Evolutionary conservation across 148 eudicot genomes (phyloP).

Genomic region (Mesembryanthemum crystallinum): DNA sequence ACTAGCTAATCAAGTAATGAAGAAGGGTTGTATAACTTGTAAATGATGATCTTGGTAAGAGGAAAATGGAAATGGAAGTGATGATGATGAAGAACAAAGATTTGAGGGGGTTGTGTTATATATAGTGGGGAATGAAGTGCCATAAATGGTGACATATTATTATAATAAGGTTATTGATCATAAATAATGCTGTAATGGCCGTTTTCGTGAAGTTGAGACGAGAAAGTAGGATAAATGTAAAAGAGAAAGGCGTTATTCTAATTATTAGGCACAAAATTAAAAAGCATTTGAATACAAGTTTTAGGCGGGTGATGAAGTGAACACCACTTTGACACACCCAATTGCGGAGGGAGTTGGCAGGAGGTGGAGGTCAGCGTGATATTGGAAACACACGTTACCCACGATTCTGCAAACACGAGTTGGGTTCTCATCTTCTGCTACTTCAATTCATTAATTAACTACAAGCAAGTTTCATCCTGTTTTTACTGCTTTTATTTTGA

Average conservation of each 20-base stretch:
- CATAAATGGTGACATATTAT: neutral
- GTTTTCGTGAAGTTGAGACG: neutral
- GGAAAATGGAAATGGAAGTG: too few relatives aligned
- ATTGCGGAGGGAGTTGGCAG: neutral
- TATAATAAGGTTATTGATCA: neutral
- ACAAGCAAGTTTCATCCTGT: neutral
- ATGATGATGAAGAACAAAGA: neutral
- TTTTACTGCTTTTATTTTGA: too few relatives aligned
- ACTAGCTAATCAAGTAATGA: neutral
- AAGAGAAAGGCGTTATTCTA: too few relatives aligned
- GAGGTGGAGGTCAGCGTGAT: conserved; percentile 30
- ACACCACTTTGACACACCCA: neutral
- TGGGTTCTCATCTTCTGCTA: neutral
- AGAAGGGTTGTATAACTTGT: neutral
- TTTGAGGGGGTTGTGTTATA: neutral
- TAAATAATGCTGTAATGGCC: too few relatives aligned
- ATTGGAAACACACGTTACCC: conserved; percentile 30
- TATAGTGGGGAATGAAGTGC: neutral
- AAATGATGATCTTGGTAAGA: neutral
- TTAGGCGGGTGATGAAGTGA: conserved; percentile 15
- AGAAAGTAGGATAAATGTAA: neutral
- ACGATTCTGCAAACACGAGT: conserved; percentile 24
- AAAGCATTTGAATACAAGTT: conserved; percentile 19
- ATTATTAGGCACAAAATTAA: too few relatives aligned
- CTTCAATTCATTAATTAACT: too few relatives aligned